These are phyloP conservation scores for Saitozyma sp. DNA, from an alignment of 768 basidiomycete genomes.

Conservation along the genomic window DNA sequence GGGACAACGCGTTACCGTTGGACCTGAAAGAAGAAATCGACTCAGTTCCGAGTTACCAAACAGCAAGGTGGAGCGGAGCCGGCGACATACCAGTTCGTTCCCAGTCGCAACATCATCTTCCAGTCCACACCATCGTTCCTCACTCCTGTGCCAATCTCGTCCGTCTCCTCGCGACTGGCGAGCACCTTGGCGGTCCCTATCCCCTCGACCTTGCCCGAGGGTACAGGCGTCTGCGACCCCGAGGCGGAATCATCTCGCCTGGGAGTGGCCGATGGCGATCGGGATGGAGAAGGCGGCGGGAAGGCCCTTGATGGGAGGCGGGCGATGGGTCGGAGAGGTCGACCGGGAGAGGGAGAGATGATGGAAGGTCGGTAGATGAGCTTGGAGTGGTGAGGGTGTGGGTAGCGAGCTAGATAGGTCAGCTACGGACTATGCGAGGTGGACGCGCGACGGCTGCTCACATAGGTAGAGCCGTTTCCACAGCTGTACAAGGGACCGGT, in stretches of 20 bases:
- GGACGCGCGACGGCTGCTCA: conserved; percentile 12
- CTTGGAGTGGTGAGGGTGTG: conserved; percentile 45
- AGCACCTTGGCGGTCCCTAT: background rate
- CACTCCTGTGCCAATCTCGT: conserved; percentile 37
- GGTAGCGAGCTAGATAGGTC: conserved; percentile 33
- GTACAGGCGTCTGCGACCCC: background rate
- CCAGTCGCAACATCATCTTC: conserved; percentile 49
- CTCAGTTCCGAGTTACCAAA: conserved; percentile 8
- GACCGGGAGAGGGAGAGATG: background rate
- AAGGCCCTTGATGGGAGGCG: conserved; percentile 46
- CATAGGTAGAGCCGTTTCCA: conserved; percentile 51
- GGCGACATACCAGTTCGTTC: conserved; percentile 45
- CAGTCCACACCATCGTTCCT: conserved; percentile 50
- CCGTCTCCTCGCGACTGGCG: background rate
- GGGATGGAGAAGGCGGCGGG: conserved; percentile 44
- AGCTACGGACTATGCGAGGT: background rate
- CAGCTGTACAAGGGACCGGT: conserved; percentile 29
- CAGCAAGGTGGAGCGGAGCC: too few relatives aligned
- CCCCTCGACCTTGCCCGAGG: background rate
- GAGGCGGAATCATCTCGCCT: background rate
- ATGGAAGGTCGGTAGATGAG: conserved; percentile 23
- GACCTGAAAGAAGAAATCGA: conserved; percentile 27
- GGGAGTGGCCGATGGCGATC: conserved; percentile 22
- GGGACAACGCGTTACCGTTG: conserved; percentile 46
- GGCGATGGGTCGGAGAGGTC: conserved; percentile 37